Conservation (phyloP, 2,329 filamentous ascomycete genomes). For the Paecilomyces dactylethromorphus region DNA sequence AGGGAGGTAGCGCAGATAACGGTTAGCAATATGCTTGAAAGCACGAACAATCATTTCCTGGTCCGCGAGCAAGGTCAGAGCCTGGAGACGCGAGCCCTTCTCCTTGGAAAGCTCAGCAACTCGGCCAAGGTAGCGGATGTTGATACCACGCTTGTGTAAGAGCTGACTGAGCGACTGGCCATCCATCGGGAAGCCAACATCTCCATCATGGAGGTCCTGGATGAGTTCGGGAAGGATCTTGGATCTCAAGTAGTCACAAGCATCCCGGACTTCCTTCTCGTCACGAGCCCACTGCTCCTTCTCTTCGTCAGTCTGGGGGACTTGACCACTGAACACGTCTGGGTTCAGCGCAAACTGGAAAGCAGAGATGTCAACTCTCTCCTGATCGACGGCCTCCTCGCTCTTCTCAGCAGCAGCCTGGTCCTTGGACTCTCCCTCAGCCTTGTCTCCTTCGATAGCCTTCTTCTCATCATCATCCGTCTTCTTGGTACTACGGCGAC, state of each 20-base stretch:
- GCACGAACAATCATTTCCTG: constrained; percentile 94
- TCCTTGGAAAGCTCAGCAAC: constrained; percentile 63
- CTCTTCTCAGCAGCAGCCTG: constrained; percentile 33
- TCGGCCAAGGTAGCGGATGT: constrained; percentile 89
- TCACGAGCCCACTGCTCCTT: constrained; percentile 76
- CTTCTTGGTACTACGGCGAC: constrained; percentile 43
- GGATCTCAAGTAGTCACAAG: constrained; percentile 69
- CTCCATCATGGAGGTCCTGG: constrained; percentile 80
- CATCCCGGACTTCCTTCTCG: constrained; percentile 79
- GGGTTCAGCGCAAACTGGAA: constrained; percentile 90
- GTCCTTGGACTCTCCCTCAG: constrained; percentile 34
- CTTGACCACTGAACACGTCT: constrained; percentile 89
- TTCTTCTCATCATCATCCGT: constrained; percentile 34
- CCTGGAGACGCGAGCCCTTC: constrained; percentile 65
- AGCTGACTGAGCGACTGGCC: constrained; percentile 83
- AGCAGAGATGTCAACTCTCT: constrained; percentile 75
- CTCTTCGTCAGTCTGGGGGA: constrained; percentile 83
- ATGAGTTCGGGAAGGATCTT: constrained; percentile 79
- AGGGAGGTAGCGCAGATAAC: constrained; percentile 72
- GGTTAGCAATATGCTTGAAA: constrained; percentile 86
- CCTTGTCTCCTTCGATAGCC: constrained; percentile 29
- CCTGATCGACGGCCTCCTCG: constrained; percentile 42
- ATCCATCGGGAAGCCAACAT: constrained; percentile 97
- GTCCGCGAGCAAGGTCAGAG: constrained; percentile 67
- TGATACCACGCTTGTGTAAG: constrained; percentile 94